phyloP scores from a whole-genome alignment of 1,284 basidiomycete genomes.

The Cutaneotrichosporon spelunceum region DNA sequence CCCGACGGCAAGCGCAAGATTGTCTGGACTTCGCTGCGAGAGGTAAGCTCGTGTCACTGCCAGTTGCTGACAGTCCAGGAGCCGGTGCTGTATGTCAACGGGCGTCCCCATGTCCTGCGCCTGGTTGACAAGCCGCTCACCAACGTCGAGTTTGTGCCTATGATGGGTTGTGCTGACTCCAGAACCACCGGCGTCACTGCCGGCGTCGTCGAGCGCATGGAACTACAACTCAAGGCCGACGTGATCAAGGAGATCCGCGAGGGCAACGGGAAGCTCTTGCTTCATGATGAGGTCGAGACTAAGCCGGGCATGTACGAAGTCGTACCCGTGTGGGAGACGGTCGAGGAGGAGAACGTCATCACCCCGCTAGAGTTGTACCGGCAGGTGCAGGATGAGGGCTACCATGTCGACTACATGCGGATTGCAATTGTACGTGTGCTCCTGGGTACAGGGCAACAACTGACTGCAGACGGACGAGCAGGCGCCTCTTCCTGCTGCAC shows the following conservation, averaged over 20 bases:
- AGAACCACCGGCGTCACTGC: conserved; percentile 94
- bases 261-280: conserved; percentile 75
- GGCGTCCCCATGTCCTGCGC: conserved; percentile 85
- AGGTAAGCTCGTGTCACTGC: conserved; percentile 57
- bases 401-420: conserved; percentile 80
- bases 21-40: conserved; percentile 87
- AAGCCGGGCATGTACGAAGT: conserved; percentile 84
- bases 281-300: conserved; percentile 95
- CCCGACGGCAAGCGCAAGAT: conserved; percentile 68
- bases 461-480: conserved; percentile 81
- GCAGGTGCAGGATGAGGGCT: conserved; percentile 61
- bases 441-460: not conserved
- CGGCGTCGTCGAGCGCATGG: conserved; percentile 89
- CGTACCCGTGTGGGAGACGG: conserved; percentile 80
- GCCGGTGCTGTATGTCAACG: conserved; percentile 67
- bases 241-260: conserved; percentile 73
- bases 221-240: conserved; percentile 82
- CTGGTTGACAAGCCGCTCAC: conserved; percentile 81
- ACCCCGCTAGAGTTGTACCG: conserved; percentile 69
- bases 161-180: conserved; percentile 4
- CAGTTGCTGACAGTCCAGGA: conserved; percentile 53
- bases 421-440: conserved; percentile 69
- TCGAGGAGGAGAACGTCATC: conserved; percentile 80
- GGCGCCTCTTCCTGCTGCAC: conserved; percentile 81
- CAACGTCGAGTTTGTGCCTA: conserved; percentile 74